phyloP scores from a whole-genome alignment of 2,329 filamentous ascomycete genomes.

The Ophiostoma sp. region DNA sequence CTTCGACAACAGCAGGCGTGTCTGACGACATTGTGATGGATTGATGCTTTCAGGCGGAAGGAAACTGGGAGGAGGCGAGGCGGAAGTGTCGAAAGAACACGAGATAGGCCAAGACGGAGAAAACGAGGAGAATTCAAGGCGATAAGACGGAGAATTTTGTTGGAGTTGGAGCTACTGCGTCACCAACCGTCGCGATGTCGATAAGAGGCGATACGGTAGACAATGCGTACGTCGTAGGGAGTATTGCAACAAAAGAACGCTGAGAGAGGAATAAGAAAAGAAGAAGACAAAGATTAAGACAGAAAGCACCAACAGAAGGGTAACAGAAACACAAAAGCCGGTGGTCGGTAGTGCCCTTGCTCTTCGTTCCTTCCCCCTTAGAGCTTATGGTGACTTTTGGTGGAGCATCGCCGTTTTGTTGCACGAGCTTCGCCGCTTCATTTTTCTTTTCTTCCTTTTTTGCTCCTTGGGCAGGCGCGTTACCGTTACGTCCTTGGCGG shows the following conservation, averaged over 20 bases:
- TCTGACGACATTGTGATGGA: slow-evolving; percentile 1
- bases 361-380: not conserved
- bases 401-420: slow-evolving; percentile 13
- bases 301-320: not conserved
- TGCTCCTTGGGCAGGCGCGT: not conserved
- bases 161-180: slow-evolving; percentile 2
- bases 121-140: slow-evolving; percentile 1
- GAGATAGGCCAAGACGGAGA: not conserved
- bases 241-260: not conserved
- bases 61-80: not conserved
- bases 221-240: not conserved
- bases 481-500: not conserved
- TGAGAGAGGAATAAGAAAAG: not conserved
- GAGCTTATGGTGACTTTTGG: slow-evolving; percentile 1
- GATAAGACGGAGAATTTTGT: slow-evolving; percentile 1
- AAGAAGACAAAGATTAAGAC: not conserved
- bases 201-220: not conserved
- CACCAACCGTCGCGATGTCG: not conserved
- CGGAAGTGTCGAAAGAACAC: not conserved
- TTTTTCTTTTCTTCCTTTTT: not conserved
- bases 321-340: not conserved
- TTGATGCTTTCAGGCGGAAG: not conserved
- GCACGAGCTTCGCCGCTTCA: not conserved
- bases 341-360: not conserved
- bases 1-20: not conserved